Conservation (phyloP, 1,284 basidiomycete genomes). For the Apiotrichum gamsii region DNA sequence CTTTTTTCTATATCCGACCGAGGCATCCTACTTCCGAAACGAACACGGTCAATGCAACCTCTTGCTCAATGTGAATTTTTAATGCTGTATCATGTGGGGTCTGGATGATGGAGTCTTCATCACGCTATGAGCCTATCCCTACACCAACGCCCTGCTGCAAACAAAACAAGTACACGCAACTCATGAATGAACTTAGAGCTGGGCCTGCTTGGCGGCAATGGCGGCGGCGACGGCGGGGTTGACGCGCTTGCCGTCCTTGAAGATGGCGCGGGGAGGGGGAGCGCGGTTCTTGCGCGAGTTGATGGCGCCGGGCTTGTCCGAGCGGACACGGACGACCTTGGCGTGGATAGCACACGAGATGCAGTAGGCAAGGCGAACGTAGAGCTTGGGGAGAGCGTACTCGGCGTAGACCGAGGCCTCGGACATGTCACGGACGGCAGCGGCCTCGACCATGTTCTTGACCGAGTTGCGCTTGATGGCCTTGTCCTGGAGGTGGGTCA, state of each 20-base stretch:
- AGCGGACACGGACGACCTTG: slow-evolving; percentile 94
- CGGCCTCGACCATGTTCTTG: slow-evolving; percentile 99
- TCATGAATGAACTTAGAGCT: slow-evolving; percentile 16
- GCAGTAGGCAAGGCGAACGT: slow-evolving; percentile 99
- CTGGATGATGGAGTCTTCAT: slow-evolving; percentile 12
- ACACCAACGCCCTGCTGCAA: neutral
- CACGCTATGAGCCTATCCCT: slow-evolving; percentile 12
- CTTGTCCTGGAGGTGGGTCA: slow-evolving; percentile 64
- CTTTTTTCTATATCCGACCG: no score
- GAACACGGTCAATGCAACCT: no score
- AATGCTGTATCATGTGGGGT: neutral
- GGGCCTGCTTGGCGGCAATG: slow-evolving; percentile 50
- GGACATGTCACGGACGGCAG: slow-evolving; percentile 93
- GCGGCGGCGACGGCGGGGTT: slow-evolving; percentile 70
- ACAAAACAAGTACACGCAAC: neutral
- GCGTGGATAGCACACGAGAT: slow-evolving; percentile 99
- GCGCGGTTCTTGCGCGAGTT: slow-evolving; percentile 81
- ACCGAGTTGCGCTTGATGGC: slow-evolving; percentile 99
- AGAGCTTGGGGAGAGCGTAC: slow-evolving; percentile 95
- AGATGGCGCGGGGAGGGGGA: slow-evolving; percentile 89
- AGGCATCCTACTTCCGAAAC: no score
- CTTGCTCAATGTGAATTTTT: no score
- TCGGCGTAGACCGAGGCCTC: slow-evolving; percentile 95
- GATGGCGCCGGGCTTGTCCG: slow-evolving; percentile 63
- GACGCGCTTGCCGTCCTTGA: slow-evolving; percentile 92